Evolutionary conservation across 371 early-diverging fungal species (phyloP), one percentile per base, ranked within the genome.

Genomic region (Fennellomyces sp.): DNA sequence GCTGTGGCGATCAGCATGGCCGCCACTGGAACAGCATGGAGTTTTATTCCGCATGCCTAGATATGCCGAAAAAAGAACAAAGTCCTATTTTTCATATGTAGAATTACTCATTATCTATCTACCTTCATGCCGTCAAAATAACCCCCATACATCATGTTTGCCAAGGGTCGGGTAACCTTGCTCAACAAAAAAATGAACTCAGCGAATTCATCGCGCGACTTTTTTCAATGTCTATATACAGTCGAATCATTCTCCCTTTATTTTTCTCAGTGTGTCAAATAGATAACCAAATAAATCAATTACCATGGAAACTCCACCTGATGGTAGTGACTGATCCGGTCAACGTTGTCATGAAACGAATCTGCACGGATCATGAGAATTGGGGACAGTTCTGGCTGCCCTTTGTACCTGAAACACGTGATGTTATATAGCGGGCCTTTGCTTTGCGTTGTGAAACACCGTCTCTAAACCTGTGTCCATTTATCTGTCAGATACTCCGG

Each of bases 21-120:
- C 5, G 53, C 57, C 4, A 19, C 60, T 10, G 76, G 76, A 3
- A 75, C 76, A 23, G 42, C 60, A 12, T 75, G 76, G 76, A 75
- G 72, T 58, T 64, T 70, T 11, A 15, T 63, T 8, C 50, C 60
- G 2, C 30, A 39, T 41, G 21, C 30, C 7, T 52, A 19, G 25
- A 31, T 19, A 19, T 3, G 13, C 17, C 15, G 3, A 11, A 39
- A 39, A 39, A 39, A 39, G 17, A 39, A 39, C 3, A 23, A 45
- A 45, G 45, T 45, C 45, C 45, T 45, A 45, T 45, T 45, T 45
- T 45, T 45, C 45, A 45, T 23, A 45, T 45, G 45, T 21, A 45
- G 19, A 41, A 45, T 45, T 23, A 45, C 10, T 45, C 45, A 45
- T 45, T 23, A 23, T 45, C 45, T 23, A 45, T 19, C 19, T 17